phyloP scores from a whole-genome alignment of 306 rosid genomes.

The Corylus avellana region DNA sequence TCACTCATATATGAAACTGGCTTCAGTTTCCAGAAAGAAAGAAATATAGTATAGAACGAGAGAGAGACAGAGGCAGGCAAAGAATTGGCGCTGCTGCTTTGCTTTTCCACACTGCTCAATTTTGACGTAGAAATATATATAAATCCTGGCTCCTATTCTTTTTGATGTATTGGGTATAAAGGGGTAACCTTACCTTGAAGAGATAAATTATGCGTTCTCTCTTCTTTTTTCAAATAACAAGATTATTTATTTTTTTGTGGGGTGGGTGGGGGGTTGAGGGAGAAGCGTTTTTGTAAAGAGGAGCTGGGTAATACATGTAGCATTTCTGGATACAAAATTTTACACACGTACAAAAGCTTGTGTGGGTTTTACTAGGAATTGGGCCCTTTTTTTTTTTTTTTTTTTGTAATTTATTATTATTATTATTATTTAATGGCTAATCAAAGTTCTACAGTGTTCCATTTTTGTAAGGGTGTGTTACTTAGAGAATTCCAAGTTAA shows the following conservation, averaged over 20 bases:
- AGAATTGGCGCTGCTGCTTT: slow-evolving; percentile 20
- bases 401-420: slow-evolving; percentile 34
- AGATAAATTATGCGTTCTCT: slow-evolving; percentile 7
- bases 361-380: slow-evolving; percentile 41
- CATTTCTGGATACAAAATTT: slow-evolving; percentile 17
- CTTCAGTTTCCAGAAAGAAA: slow-evolving; percentile 27
- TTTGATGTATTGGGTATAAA: slow-evolving; percentile 38
- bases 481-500: slow-evolving; percentile 6
- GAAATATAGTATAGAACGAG: slow-evolving; percentile 16
- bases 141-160: slow-evolving; percentile 47
- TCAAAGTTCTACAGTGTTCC: slow-evolving; percentile 27
- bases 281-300: slow-evolving; percentile 60
- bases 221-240: slow-evolving; percentile 4
- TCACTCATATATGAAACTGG: slow-evolving; percentile 2
- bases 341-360: slow-evolving; percentile 30
- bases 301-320: slow-evolving; percentile 54
- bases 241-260: slow-evolving; percentile 11
- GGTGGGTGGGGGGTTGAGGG: slow-evolving; percentile 31
- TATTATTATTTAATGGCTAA: slow-evolving; percentile 30
- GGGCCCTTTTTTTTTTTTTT: slow-evolving; percentile 21
- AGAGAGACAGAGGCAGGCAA: slow-evolving; percentile 9
- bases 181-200: slow-evolving; percentile 17
- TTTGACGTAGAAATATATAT: slow-evolving; percentile 37
- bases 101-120: slow-evolving; percentile 36
- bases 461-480: slow-evolving; percentile 38